Percentiles rank a stretch among this genome's conserved stretches.
Conservation (phyloP, 2,329 filamentous ascomycete genomes). For the Claviceps digitariae region DNA sequence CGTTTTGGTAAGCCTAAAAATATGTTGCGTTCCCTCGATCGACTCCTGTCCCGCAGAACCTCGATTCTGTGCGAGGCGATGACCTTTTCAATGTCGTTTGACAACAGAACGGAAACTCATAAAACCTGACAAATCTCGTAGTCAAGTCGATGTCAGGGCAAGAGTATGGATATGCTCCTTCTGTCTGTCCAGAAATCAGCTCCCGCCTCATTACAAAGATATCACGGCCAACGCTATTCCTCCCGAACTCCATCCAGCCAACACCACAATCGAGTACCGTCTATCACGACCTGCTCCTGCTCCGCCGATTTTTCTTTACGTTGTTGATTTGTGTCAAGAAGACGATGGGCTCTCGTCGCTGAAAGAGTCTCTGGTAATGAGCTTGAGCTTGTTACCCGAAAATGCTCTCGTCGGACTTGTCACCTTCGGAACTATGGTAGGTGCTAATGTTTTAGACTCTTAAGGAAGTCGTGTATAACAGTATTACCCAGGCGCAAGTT, state of each 20-base stretch:
- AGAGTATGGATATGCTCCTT: conserved; percentile 84
- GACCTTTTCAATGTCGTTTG: background rate
- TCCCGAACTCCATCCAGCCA: conserved; percentile 66
- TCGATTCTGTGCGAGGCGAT: background rate
- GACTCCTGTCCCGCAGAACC: background rate
- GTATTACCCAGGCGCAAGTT: conserved; percentile 53
- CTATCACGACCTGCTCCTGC: conserved; percentile 72
- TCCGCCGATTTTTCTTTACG: conserved; percentile 75
- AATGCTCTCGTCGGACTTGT: conserved; percentile 73
- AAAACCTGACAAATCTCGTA: conserved; percentile 22
- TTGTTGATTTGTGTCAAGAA: conserved; percentile 80
- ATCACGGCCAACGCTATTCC: conserved; percentile 74
- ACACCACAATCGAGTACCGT: conserved; percentile 83
- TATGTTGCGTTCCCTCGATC: background rate
- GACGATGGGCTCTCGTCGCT: conserved; percentile 71
- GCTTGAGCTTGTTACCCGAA: conserved; percentile 66
- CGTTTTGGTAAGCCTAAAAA: conserved; percentile 61
- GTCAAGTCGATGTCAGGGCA: conserved; percentile 72
- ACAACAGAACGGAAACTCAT: background rate
- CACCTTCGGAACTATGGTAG: conserved; percentile 85
- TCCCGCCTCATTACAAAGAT: conserved; percentile 80
- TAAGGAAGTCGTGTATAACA: background rate
- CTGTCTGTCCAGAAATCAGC: conserved; percentile 69
- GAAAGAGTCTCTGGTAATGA: conserved; percentile 79
- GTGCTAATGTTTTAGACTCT: conserved; percentile 8